These are phyloP conservation scores for Globisporangium middletonii DNA, from an alignment of 352 stramenopile species.

Conservation along the genomic window DNA sequence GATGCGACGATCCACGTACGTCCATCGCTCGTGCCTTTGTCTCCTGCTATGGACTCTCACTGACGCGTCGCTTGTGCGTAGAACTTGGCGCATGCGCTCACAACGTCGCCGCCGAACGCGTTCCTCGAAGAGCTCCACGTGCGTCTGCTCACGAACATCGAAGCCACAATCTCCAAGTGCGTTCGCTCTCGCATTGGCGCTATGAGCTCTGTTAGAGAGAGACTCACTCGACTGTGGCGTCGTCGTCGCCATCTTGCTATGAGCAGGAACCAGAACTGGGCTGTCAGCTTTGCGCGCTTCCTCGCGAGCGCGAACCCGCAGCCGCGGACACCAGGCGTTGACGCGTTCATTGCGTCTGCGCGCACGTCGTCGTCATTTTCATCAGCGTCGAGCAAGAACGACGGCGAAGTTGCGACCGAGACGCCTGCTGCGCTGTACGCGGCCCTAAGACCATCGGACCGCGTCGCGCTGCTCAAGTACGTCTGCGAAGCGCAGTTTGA, in stretches of 20 bases:
- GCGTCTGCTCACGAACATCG: conserved; percentile 39
- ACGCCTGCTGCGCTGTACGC: conserved; percentile 32
- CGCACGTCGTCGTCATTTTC: background rate
- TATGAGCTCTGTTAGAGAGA: background rate
- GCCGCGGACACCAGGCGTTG: conserved; percentile 6
- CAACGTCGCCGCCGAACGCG: conserved; percentile 21
- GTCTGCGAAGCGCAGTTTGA: conserved; percentile 65
- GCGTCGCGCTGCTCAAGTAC: conserved; percentile 48
- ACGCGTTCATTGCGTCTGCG: conserved; percentile 6
- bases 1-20: conserved; percentile 40
- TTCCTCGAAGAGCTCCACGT: conserved; percentile 44
- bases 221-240: background rate
- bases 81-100: conserved; percentile 31
- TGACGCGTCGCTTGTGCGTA: conserved; percentile 3
- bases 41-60: background rate
- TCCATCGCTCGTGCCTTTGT: background rate
- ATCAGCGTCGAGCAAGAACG: conserved; percentile 8
- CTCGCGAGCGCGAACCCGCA: conserved; percentile 29
- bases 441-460: conserved; percentile 28
- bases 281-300: conserved; percentile 38
- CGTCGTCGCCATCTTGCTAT: background rate
- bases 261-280: conserved; percentile 39
- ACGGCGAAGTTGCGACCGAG: conserved; percentile 8
- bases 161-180: conserved; percentile 41
- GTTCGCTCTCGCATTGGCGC: conserved; percentile 3